Base-by-base conservation (phyloP, 2,329 filamentous ascomycete genomes). In the Stenocarpella maydis region DNA sequence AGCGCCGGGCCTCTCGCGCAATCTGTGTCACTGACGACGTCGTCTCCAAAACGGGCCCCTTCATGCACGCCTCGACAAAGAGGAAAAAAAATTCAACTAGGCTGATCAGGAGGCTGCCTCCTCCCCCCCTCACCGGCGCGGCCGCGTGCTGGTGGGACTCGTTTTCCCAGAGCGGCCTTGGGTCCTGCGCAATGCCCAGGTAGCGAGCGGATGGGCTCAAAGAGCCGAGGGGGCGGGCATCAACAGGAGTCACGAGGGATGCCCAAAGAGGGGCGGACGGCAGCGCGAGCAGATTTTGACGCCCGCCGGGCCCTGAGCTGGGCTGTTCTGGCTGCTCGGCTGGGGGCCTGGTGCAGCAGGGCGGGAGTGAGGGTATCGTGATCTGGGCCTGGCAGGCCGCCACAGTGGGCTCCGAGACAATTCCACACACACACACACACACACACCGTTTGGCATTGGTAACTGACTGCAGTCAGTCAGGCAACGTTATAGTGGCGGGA, bases 261-360 rank as follows among this genome's bases (percentile, higher is more conserved):
- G 28, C 19, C 26, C 58, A 63, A 63, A 63, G 58, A 63, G 58
- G 58, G 58, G 58, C 37, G n/a, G 34, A 37, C 34, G 12, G n/a
- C 55, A 31, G 41, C 55, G 31, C 31, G 8, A 61, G 43, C 43
- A 49, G 9, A 49, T 37, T 63, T 34, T 47, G 37, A 14, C 58
- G 19, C 41, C 12, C 17, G 37, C 19, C 50, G 7, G 55, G 55
- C 39, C 39, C 55, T 45, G 55, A 39, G 4, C 19, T 31, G 55
- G 55, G 39, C 55, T 17, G 4, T 26, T 63, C 43, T 37, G 58
- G 58, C n/a, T 49, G 28, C 58, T 61, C 41, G 55, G 55, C 55
- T 47, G 58, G 47, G 41, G 28, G 34, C 34, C 28, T 63, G 49
- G 43, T 15, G 58, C 58, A 37, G 34, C 58, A 10, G 37, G 26